Evolutionary conservation across 1,139 yeast genomes (phyloP).

Genomic region (Starmera stellimalicola): DNA sequence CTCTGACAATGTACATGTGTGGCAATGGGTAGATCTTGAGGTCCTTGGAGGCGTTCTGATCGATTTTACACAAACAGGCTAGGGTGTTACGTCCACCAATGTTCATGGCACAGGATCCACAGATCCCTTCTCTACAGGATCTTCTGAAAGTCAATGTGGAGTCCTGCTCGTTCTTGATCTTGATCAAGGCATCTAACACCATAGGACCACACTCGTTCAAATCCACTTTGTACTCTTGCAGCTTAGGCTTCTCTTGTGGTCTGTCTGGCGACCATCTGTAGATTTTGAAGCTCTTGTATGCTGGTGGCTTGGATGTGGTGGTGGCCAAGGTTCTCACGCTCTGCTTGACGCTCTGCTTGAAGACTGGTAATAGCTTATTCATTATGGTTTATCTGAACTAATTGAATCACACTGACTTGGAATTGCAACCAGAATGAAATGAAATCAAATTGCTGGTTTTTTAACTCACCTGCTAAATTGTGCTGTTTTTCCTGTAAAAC

Average conservation of each 20-base stretch:
- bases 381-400: too few relatives aligned
- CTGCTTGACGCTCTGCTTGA: too few relatives aligned
- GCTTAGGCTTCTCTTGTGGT: conserved; percentile 84
- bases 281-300: conserved; percentile 77
- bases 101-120: conserved; percentile 99
- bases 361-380: too few relatives aligned
- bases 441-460: too few relatives aligned
- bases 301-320: conserved; percentile 30
- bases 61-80: conserved; percentile 94
- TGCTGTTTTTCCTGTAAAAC: too few relatives aligned
- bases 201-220: conserved; percentile 93
- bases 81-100: conserved; percentile 95
- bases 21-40: conserved; percentile 94
- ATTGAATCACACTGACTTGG: too few relatives aligned
- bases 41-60: conserved; percentile 64
- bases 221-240: conserved; percentile 79
- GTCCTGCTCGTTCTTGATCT: conserved; percentile 95
- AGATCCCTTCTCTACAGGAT: conserved; percentile 98
- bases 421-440: too few relatives aligned
- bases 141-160: conserved; percentile 93
- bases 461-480: too few relatives aligned
- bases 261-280: conserved; percentile 99
- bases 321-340: conserved; percentile 18
- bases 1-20: conserved; percentile 96
- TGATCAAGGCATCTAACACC: conserved; percentile 91